Conservation (phyloP, 345 rosid species). For the Aethionema arabicum region DNA sequence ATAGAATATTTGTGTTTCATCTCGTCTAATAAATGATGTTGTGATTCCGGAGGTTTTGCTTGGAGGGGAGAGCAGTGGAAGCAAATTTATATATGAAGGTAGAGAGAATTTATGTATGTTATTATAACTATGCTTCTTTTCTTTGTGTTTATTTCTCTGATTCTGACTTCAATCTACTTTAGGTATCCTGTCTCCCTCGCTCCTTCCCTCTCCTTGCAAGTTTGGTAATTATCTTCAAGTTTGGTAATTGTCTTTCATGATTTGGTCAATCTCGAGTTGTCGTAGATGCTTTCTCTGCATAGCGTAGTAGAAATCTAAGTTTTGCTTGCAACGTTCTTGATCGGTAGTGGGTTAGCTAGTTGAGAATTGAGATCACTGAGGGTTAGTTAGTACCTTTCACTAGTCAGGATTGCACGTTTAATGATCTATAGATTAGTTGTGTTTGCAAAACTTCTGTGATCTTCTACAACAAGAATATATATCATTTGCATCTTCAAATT, state of each 20-base stretch:
- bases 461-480: too few relatives aligned
- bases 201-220: constrained; percentile 20
- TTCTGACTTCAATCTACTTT: constrained; percentile 1
- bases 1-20: constrained; percentile 9
- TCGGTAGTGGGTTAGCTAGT: not conserved
- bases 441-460: too few relatives aligned
- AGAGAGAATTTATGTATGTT: constrained; percentile 1
- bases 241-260: not conserved
- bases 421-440: too few relatives aligned
- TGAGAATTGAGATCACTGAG: not conserved
- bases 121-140: not conserved
- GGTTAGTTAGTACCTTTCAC: not conserved
- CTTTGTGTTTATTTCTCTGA: constrained; percentile 20
- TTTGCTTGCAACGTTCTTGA: not conserved
- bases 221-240: constrained; percentile 28
- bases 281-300: not conserved
- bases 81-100: constrained; percentile 23
- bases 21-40: constrained; percentile 24
- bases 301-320: constrained; percentile 9
- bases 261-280: constrained; percentile 1
- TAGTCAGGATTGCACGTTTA: too few relatives aligned
- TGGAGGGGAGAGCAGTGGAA: constrained; percentile 33
- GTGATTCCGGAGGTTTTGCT: constrained; percentile 35
- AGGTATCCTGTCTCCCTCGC: constrained; percentile 25
- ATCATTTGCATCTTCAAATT: too few relatives aligned